phyloP scores from a whole-genome alignment of 2,329 filamentous ascomycete genomes.

The Capronia americana region DNA sequence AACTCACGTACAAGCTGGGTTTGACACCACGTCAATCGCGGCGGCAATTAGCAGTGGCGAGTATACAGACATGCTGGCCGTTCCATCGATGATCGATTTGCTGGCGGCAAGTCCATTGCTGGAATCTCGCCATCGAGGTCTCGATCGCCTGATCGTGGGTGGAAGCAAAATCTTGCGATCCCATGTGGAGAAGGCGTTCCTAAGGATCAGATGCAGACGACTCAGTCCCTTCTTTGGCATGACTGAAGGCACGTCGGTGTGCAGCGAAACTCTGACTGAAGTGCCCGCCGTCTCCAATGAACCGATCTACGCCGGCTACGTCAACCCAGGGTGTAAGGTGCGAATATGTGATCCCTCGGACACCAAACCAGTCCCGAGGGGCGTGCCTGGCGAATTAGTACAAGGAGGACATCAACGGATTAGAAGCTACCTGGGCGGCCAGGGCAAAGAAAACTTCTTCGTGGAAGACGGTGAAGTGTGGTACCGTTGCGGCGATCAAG shows the following conservation, averaged over 20 bases:
- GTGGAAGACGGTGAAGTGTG: slow-evolving; percentile 45
- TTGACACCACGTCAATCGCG: slow-evolving; percentile 6
- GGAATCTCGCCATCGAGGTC: no score
- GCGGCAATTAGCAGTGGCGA: slow-evolving; percentile 8
- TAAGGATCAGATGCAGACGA: no score
- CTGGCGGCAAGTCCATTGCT: slow-evolving; percentile 6
- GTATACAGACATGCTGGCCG: slow-evolving; percentile 20
- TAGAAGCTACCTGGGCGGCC: no score
- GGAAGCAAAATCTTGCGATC: no score
- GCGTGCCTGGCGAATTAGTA: no score
- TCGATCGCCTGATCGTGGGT: no score
- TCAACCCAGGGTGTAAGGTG: slow-evolving; percentile 38
- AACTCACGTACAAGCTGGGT: slow-evolving; percentile 8
- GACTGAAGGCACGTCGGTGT: no score
- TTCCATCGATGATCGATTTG: slow-evolving; percentile 25
- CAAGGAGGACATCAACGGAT: no score
- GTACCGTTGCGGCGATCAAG: slow-evolving; percentile 53
- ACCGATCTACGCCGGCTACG: slow-evolving; percentile 21
- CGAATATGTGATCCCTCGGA: slow-evolving; percentile 48
- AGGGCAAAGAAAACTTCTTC: slow-evolving; percentile 39
- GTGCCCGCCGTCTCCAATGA: neutral
- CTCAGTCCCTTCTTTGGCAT: no score
- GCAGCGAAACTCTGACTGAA: no score
- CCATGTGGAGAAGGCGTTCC: no score
- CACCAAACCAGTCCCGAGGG: slow-evolving; percentile 40